A percentile compares a stretch with the other conserved stretches of the same genome.
phyloP scores from a whole-genome alignment of 2,329 filamentous ascomycete species.

The Drechmeria coniospora region DNA sequence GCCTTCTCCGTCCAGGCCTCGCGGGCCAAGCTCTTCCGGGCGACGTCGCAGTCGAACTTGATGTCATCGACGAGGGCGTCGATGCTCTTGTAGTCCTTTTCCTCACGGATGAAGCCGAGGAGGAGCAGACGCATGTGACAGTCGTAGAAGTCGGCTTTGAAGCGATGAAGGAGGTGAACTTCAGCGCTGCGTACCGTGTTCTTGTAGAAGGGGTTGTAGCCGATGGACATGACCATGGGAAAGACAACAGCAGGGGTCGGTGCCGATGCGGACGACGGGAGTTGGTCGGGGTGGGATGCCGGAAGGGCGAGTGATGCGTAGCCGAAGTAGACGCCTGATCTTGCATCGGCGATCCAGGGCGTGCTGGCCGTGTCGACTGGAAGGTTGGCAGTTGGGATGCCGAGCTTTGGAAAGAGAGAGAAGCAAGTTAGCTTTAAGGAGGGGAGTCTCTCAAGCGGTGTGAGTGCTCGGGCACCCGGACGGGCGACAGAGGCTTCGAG shows the following conservation, averaged over 20 bases:
- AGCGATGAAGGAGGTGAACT: constrained; percentile 73
- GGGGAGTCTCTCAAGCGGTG: too few relatives aligned
- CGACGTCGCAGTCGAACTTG: constrained; percentile 72
- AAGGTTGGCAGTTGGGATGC: constrained; percentile 92
- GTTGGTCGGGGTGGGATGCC: constrained; percentile 26
- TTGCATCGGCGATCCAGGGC: constrained; percentile 46
- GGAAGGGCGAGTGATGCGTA: constrained; percentile 61
- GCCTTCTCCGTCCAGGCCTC: constrained; percentile 37
- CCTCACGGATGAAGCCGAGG: constrained; percentile 75
- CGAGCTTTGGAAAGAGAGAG: constrained; percentile 41
- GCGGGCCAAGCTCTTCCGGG: constrained; percentile 54
- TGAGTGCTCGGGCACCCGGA: neutral
- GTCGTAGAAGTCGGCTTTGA: constrained; percentile 72
- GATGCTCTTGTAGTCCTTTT: constrained; percentile 72
- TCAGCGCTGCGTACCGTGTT: constrained; percentile 78
- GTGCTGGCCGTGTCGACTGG: constrained; percentile 48
- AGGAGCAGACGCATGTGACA: constrained; percentile 65
- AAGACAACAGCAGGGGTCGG: constrained; percentile 32
- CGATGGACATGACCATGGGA: constrained; percentile 86
- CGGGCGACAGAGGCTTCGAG: neutral
- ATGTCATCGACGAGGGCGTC: constrained; percentile 84
- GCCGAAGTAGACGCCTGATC: constrained; percentile 85
- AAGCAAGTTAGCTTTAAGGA: neutral
- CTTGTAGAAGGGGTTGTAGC: constrained; percentile 96
- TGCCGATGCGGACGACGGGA: neutral